A percentile compares a stretch with the other conserved stretches of the same genome.
Conservation (phyloP, 2,329 filamentous ascomycete genomes). For the Didymella pomorum region DNA sequence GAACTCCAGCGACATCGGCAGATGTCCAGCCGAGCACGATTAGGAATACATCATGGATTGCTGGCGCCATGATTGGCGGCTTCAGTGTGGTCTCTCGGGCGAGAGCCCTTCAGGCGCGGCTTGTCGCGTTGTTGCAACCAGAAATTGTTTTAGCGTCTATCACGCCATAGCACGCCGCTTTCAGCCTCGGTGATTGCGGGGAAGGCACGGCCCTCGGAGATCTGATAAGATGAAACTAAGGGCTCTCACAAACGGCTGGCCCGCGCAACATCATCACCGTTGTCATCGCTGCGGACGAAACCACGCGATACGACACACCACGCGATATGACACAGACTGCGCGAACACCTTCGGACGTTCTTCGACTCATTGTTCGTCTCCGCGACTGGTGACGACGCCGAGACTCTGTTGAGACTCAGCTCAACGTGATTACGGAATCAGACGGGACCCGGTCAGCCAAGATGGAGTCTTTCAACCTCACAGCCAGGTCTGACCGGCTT, state of each 20-base stretch:
- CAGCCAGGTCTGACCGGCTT: too few species aligned
- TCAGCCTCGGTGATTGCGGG: constrained; percentile 22
- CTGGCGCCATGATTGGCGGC: constrained; percentile 41
- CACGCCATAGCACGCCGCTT: constrained; percentile 31
- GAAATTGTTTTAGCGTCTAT: constrained; percentile 42
- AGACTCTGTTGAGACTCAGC: too few species aligned
- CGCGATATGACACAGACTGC: too few species aligned
- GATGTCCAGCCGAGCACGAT: constrained; percentile 35
- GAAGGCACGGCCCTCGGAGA: constrained; percentile 35
- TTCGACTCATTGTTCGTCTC: too few species aligned
- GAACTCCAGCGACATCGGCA: constrained; percentile 41
- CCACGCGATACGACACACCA: too few species aligned
- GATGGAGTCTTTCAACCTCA: too few species aligned
- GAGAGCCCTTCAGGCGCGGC: constrained; percentile 38
- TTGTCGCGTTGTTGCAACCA: constrained; percentile 37
- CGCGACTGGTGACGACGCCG: too few species aligned
- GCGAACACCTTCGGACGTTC: too few species aligned
- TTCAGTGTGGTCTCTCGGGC: constrained; percentile 29
- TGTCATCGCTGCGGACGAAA: neutral
- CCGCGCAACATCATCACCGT: neutral
- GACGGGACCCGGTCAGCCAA: too few species aligned
- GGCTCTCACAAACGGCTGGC: neutral
- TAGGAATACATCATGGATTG: constrained; percentile 31
- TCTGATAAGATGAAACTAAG: constrained; percentile 20
- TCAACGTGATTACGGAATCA: too few species aligned